A percentile compares a stretch with the other conserved stretches of the same genome.
Evolutionary conservation across 116 monocot genomes (phyloP).

Genomic region (Dioscorea cayenensis): DNA sequence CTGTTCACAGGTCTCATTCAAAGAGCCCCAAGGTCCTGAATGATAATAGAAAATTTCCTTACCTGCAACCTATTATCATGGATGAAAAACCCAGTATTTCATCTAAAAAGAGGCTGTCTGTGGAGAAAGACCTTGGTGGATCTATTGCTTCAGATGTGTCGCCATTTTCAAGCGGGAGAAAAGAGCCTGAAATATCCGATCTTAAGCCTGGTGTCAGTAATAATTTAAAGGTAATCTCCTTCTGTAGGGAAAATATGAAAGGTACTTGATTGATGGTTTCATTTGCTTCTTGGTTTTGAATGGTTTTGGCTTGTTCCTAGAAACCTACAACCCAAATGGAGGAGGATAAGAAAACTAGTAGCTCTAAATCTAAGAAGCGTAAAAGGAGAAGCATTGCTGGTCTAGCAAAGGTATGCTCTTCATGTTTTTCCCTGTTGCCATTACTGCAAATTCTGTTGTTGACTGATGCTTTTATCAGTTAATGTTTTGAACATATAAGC

Average conservation of each 20-base stretch:
- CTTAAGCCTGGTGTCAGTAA: neutral
- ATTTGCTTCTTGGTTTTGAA: neutral
- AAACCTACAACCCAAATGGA: conserved; percentile 13
- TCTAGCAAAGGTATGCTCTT: conserved; percentile 58
- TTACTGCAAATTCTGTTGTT: neutral
- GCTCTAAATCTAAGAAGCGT: conserved; percentile 40
- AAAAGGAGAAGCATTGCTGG: conserved; percentile 61
- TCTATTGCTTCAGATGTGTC: conserved; percentile 29
- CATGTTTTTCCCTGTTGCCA: neutral
- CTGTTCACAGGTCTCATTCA: conserved; percentile 26
- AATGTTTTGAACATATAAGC: neutral
- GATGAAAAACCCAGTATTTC: conserved; percentile 10
- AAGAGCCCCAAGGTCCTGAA: conserved; percentile 19
- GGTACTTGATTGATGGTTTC: no score
- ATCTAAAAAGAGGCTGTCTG: neutral
- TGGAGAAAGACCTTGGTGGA: conserved; percentile 9
- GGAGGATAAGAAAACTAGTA: conserved; percentile 12
- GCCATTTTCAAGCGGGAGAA: neutral
- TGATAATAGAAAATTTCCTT: conserved; percentile 12
- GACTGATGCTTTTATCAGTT: neutral
- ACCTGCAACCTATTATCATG: conserved; percentile 13
- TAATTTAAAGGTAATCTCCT: neutral
- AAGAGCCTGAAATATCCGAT: neutral
- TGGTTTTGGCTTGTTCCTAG: conserved; percentile 14
- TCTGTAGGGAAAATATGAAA: no score